Base-by-base conservation (phyloP, 805 yeast species). In the Starmerella apis region DNA sequence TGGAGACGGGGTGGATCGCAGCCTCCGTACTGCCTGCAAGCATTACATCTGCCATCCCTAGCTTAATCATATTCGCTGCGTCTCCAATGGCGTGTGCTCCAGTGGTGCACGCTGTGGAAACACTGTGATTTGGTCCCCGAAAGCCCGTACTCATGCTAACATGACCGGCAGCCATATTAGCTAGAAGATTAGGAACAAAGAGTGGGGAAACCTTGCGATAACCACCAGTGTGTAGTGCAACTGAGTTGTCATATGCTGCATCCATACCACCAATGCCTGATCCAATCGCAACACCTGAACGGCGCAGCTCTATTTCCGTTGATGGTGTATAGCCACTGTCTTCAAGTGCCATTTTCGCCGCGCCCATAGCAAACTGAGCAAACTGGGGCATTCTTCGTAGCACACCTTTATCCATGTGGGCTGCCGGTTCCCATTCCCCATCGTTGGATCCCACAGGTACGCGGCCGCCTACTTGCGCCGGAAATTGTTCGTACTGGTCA, bases 21-120 rank as follows among this genome's bases (percentile, higher is more conserved):
- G 90, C 80, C 60, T 92, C 99, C 3, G 95, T 71, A 1, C 96
- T 94, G n/a, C 98, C 98, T 8, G 95, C 92, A 9, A 92, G 72
- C 79, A 88, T 84, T 3, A 82, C 85, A 57, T 87, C 81, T 10
- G 90, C 86, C 67, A 83, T 82, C 3, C 85, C 94, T 49, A 80
- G 79, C 52, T 73, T 69, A 51, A 92, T 85, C 59, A 88, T 81
- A 59, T 88, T 77, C 57, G 73, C 76, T 0, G 96, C 96, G 63
- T 92, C 99, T 3, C 97, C 97, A 43, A 92, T 81, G 0, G 96
- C 76, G 61, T 92, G 94, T 25, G 83, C 76, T 0, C 99, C 99
- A 0, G 98, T 87, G 3, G 99, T 95, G 70, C 99, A 92, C 0
- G 98, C 98, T 0, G 97, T 87, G 1, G 95, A 77, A 0, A 80